Percentiles rank a stretch among this genome's conserved stretches.
Evolutionary conservation across 106 monocot species (phyloP).

Genomic region (Apostasia shenzhenica): DNA sequence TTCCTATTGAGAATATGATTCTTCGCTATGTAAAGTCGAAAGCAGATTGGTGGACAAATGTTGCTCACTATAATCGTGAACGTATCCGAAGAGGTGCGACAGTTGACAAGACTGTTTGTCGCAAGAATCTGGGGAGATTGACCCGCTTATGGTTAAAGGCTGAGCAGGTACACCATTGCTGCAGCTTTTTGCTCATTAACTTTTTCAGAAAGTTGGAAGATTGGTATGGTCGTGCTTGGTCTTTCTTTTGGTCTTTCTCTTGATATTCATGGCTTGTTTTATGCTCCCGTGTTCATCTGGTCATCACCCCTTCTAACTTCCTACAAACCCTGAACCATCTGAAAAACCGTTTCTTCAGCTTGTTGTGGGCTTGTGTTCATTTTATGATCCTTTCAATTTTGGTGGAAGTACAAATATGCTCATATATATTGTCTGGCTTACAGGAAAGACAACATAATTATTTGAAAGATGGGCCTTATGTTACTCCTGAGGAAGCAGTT

Average conservation of each 20-base stretch:
- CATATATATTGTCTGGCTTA: background rate
- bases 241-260: no score
- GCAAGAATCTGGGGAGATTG: slow-evolving; percentile 96
- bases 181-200: background rate
- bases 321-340: no score
- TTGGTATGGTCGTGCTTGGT: no score
- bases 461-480: slow-evolving; percentile 98
- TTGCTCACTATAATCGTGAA: slow-evolving; percentile 99
- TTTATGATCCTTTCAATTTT: no score
- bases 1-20: slow-evolving; percentile 99
- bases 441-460: slow-evolving; percentile 99
- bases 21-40: slow-evolving; percentile 99
- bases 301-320: no score
- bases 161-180: slow-evolving; percentile 54
- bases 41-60: slow-evolving; percentile 99
- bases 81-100: slow-evolving; percentile 99
- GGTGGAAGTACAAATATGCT: no score
- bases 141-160: slow-evolving; percentile 99
- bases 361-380: no score
- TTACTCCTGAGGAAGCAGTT: slow-evolving; percentile 98
- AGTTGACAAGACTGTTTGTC: slow-evolving; percentile 96
- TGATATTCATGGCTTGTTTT: no score
- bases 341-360: no score
- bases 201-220: no score
- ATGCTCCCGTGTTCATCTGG: no score